Evolutionary conservation across 257 asterid species (phyloP).

Genomic region (Solanum bukasovii): DNA sequence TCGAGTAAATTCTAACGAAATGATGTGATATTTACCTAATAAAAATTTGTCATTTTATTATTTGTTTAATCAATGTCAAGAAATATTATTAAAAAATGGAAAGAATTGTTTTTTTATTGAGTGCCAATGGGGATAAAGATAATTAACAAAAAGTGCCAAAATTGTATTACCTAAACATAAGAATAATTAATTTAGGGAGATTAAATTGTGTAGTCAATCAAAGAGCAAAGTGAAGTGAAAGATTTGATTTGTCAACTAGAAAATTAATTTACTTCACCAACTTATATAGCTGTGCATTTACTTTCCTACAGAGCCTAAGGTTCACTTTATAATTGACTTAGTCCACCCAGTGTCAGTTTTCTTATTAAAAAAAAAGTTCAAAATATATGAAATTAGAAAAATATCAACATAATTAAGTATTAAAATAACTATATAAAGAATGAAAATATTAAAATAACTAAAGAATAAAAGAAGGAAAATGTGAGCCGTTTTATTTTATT

Average conservation of each 20-base stretch:
- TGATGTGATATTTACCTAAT: not conserved
- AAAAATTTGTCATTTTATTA: not conserved
- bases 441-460: too few species aligned
- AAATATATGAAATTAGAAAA: too few species aligned
- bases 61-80: not conserved
- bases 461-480: too few species aligned
- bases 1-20: not conserved
- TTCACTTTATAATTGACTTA: not conserved
- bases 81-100: not conserved
- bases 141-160: not conserved
- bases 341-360: not conserved
- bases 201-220: not conserved
- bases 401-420: too few species aligned
- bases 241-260: not conserved
- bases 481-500: too few species aligned
- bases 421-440: too few species aligned
- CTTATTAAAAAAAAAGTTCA: too few species aligned
- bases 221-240: not conserved
- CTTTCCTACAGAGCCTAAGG: not conserved
- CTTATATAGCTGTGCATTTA: not conserved
- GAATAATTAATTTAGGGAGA: not conserved
- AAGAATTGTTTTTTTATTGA: not conserved
- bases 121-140: not conserved
- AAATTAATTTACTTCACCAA: not conserved
- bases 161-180: not conserved